Base-by-base conservation (phyloP, 257 asterid genomes). In the Sherardia arvensis region DNA sequence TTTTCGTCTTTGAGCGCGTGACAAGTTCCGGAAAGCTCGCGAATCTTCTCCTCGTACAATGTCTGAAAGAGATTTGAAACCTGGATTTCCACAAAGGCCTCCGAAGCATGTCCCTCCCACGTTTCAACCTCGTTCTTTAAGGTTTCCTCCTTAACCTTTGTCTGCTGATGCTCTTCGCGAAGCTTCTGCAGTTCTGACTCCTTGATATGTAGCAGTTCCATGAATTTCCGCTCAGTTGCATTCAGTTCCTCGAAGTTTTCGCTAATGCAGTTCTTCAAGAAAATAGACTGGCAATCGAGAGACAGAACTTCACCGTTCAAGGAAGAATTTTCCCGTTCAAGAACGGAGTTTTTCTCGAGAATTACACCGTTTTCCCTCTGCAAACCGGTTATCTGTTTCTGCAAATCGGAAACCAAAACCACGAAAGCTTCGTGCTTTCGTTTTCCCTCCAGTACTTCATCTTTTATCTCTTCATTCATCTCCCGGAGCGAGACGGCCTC, bases 31-130 rank as follows among this genome's bases (percentile, higher is more conserved):
- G 64, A 49, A 61, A 93, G 88, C 78, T 90, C 96, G 56, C 65
- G 75, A 73, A 81, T 74, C 86, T 81, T 93, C 78, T 83, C 90
- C 83, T 87, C 91, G 8, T 81, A 83, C 18, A 90, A 73, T 69
- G 82, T 69, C 70, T 83, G 88, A 66, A 75, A 72, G 70, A 85
- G 56, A 70, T 76, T 76, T 21, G 85, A 81, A 69, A 67, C 64
- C 75, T 84, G 90, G 74, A 90, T 70, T 66, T 90, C 85, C 68
- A 83, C 79, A 36, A 85, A 85, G 51, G 82, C 61, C 40, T 66
- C 79, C 34, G 74, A 72, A 67, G 81, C 84, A 73, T 71, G 76
- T 36, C 55, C 53, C 80, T 90, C 95, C 88, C 82, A 79, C 70
- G 67, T 80, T 25, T 76, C 61, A 61, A 77, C 72, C 81, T 85